Evolutionary conservation across 768 basidiomycete species (phyloP), one percentile per base, ranked within the genome.

Genomic region (Agrocybe pediades): DNA sequence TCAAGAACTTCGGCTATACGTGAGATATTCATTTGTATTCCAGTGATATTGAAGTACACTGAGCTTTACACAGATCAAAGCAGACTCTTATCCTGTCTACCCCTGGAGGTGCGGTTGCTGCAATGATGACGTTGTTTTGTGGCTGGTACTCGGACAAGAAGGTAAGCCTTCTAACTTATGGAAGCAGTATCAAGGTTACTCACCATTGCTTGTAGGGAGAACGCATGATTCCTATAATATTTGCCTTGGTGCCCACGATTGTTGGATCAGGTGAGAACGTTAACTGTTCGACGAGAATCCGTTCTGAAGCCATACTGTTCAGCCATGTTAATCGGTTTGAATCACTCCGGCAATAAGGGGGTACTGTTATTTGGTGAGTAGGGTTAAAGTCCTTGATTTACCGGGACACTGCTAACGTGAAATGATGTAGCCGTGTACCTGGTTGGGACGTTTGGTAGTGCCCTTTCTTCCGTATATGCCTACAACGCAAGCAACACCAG

Each of bases 111-210:
- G 73, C 68, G 8, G 64, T 87, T 21, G 77, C 74, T 3, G 74
- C 83, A 0, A 39, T 68, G 3, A 84, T 72, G 54, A 76, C 80
- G 2, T 56, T 85, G 16, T 60, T 75, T 4, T 85, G 82, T 56
- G 84, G 84, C 2, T 87, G 82, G 78, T 84, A 84, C 62, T 84
- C 86, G 0, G 86, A 87, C 60, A 81, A 70, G 65, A 85, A 80
- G 78, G 84, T 81, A 46, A 7, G 42, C 27, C 19, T 13, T 45
- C 11, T 6, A 17, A 4, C 15, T 33, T 21, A 43, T 41, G 2
- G 19, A 39, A 30, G 24, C 9, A 24, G 7, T 24, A 16, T 20
- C 15, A 7, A 23, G 1, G 9, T 39, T 9, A 41, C 15, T 36
- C 30, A 42, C 23, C n/a, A 9, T 51, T 3, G 25, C 15, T 27